A percentile compares a stretch with the other conserved stretches of the same genome.
These are phyloP conservation scores for Zoysia matrella DNA, from an alignment of 202 grass and related monocot genomes.

Conservation along the genomic window DNA sequence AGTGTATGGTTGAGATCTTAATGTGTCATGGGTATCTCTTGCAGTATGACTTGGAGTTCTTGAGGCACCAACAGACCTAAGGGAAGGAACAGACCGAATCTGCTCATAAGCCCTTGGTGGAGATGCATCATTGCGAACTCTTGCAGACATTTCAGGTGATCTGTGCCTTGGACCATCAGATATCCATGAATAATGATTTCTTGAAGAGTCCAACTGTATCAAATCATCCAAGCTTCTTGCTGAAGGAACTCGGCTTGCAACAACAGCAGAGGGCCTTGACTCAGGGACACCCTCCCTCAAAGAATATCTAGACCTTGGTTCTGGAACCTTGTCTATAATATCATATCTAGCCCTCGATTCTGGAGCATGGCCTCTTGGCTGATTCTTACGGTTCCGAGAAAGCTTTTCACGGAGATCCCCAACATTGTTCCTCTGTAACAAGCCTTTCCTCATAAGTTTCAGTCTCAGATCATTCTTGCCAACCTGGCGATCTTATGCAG, in stretches of 20 bases:
- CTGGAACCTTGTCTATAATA: conserved; percentile 29
- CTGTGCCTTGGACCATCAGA: too few relatives aligned
- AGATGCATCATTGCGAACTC: too few relatives aligned
- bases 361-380: conserved; percentile 44
- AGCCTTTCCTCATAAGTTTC: too few relatives aligned
- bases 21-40: too few relatives aligned
- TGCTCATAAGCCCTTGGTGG: too few relatives aligned
- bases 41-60: too few relatives aligned
- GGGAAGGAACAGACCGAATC: too few relatives aligned
- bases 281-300: conserved; percentile 35
- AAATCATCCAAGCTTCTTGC: conserved; percentile 64
- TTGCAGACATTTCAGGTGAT: too few relatives aligned
- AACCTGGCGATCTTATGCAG: conserved; percentile 56
- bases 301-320: conserved; percentile 50
- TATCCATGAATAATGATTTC: conserved; percentile 43
- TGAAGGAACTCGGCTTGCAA: conserved; percentile 47
- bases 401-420: conserved; percentile 93
- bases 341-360: conserved; percentile 55
- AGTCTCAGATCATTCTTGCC: conserved; percentile 27
- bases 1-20: too few relatives aligned
- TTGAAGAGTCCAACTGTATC: background rate
- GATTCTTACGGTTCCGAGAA: conserved; percentile 56
- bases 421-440: conserved; percentile 58
- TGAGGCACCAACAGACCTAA: too few relatives aligned
- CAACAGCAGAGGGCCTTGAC: conserved; percentile 53